Base-by-base conservation (phyloP, 23 red algal species). In the Gracilaria domingensis region DNA sequence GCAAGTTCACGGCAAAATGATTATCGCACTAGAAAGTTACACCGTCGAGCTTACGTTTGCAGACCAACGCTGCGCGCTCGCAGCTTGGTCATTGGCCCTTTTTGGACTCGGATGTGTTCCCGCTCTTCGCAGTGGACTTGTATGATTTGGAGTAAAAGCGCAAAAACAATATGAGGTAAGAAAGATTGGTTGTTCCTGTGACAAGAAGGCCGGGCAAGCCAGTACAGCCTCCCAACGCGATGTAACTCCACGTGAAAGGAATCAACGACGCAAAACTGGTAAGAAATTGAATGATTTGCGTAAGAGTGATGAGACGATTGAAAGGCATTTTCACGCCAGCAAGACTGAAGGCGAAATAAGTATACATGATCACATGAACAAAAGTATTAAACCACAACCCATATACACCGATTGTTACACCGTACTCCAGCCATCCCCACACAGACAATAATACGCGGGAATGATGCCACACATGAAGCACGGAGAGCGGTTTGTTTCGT, bases 391-490 rank as follows among this genome's bases (percentile, higher is more conserved):
- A 94, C 53, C 86, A 87, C 67, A 99, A 89, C 32, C 97, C 97
- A 58, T 95, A 89, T 4, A 66, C 78, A 36, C 83, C 89, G 81
- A 96, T 61, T 39, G 83, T 82, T 12, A 96, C 59, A 73, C 65
- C 78, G 67, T 82, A 96, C 38, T 92, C 69, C 13, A 96, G 35
- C 97, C 97, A 99, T 12, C 56, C 59, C 90, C 91, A 99, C 36
- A 95, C 89, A 58, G 94, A 92, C 36, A 90, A 39, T 11, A 96
- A 80, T 12, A 99, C 97, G 38, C 91, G 88, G 29, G 69, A 59
- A 65, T 99, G 97, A 59, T 99, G 97, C 94, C 93, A 99, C 21
- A 96, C 84, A 69, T 99, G 97, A 12, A 99, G 93, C 21, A 94
- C 53, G 56, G 97, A 92, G 1, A 95, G 92, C 35, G 81, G 89